Base-by-base conservation (phyloP, 192 early-diverging fungal species). In the Spizellomyces punctatus region DNA sequence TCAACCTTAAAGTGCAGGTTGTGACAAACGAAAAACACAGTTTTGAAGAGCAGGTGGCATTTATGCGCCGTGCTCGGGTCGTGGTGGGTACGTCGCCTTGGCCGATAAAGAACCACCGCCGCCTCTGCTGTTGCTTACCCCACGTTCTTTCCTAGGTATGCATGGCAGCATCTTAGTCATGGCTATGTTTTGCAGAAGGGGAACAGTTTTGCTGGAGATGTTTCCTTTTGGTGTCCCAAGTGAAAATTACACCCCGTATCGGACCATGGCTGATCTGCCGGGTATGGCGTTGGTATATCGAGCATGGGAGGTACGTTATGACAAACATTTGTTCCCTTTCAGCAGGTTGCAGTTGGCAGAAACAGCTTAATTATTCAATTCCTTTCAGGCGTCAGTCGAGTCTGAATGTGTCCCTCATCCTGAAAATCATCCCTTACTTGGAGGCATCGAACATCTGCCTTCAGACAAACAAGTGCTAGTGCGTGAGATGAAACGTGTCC, bases 211-310 rank as follows among this genome's bases (percentile, higher is more conserved):
- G 27, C 22, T 85, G 16, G 83, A 85, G 57, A 63, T 85, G 66
- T 85, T 65, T 73, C 83, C 83, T 19, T 83, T 59, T 27, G 81
- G 73, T 5, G 81, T 85, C 48, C 83, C 83, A 10, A 58, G 71
- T 46, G 76, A 83, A 4, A 60, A 85, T 61, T 85, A 85, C 62
- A 85, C 81, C 2, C 83, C 83, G 8, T 85, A 83, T 75, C 71
- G 71, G 46, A 79, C 79, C 5, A 76, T 85, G 74, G 52, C 81
- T 14, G 8, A 81, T 21, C 69, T 85, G 43, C 76, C 77, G 21
- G 83, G 83, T 19, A 83, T 85, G 83, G 46, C 58, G 27, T 66
- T 85, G 46, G 62, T 82, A 5, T 85, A 85, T 72, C 60, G 79
- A 5, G 79, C 81, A 8, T 83, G 76, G 79, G 83, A 85, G 76